Evolutionary conservation across 352 stramenopile species (phyloP).

Genomic region (Globisporangium nodosum): DNA sequence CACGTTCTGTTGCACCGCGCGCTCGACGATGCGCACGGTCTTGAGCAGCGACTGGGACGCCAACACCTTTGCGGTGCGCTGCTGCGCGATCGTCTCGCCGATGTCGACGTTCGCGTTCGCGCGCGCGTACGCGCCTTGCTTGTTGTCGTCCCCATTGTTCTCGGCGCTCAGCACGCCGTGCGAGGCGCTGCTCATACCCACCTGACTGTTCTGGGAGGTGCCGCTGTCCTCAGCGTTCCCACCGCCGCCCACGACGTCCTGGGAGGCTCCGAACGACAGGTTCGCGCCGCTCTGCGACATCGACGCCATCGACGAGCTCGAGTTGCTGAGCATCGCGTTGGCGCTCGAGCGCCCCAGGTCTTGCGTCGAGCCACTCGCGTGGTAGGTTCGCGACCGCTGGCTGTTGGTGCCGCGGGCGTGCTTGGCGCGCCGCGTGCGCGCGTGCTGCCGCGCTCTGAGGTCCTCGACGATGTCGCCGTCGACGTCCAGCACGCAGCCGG

Average conservation of each 20-base stretch:
- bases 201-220: conserved; percentile 32
- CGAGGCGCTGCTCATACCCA: conserved; percentile 38
- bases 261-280: conserved; percentile 43
- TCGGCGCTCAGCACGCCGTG: conserved; percentile 33
- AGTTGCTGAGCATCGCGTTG: conserved; percentile 22
- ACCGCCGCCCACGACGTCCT: conserved; percentile 28
- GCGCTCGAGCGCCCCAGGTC: conserved; percentile 35
- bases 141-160: conserved; percentile 28
- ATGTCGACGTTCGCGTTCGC: conserved; percentile 75
- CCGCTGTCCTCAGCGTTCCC: conserved; percentile 28
- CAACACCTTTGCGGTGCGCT: conserved; percentile 64
- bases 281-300: conserved; percentile 39
- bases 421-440: conserved; percentile 17
- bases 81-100: conserved; percentile 59
- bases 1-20: conserved; percentile 86
- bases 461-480: conserved; percentile 78
- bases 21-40: conserved; percentile 68
- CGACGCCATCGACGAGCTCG: conserved; percentile 35
- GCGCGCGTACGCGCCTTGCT: conserved; percentile 51
- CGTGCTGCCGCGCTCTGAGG: conserved; percentile 46
- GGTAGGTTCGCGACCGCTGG: conserved; percentile 31
- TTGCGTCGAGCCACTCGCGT: conserved; percentile 17
- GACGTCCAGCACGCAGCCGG: conserved; percentile 72
- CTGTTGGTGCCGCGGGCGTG: conserved; percentile 22
- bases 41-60: conserved; percentile 48